phyloP scores from a whole-genome alignment of 257 asterid genomes.

The Capsicum rhomboideum region DNA sequence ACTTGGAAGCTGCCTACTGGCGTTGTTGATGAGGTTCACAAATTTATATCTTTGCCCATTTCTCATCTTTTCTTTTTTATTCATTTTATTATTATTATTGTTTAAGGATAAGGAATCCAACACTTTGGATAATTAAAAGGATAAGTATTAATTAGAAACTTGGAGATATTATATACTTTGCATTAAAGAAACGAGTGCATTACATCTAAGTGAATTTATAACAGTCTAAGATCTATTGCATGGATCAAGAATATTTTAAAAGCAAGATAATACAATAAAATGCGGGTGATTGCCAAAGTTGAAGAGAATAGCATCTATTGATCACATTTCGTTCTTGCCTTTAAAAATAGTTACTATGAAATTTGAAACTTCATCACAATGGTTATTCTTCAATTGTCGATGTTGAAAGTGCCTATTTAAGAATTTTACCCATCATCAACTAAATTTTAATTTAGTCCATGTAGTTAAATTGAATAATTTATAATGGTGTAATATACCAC shows the following conservation, averaged over 20 bases:
- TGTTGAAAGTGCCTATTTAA: too few species aligned
- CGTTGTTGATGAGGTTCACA: conserved; percentile 77
- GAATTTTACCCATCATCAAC: too few species aligned
- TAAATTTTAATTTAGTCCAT: too few species aligned
- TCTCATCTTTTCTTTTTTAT: not conserved
- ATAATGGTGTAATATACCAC: too few species aligned
- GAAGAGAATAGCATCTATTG: too few species aligned
- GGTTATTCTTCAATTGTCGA: too few species aligned
- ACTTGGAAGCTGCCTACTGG: conserved; percentile 94
- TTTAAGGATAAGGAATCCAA: not conserved
- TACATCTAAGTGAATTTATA: not conserved
- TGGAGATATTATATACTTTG: not conserved
- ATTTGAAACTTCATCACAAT: too few species aligned
- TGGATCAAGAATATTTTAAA: not conserved
- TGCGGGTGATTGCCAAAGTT: too few species aligned
- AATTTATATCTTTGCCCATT: not conserved
- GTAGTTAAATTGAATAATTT: too few species aligned
- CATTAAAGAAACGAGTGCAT: not conserved
- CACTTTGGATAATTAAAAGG: not conserved
- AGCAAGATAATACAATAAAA: not conserved
- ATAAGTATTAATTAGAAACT: not conserved
- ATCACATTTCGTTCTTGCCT: too few species aligned
- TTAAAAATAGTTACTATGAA: too few species aligned
- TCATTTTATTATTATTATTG: not conserved
- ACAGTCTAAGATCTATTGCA: too few species aligned